Base-by-base conservation (phyloP, 2,329 filamentous ascomycete species). In the Fusarium brachygibbosum region DNA sequence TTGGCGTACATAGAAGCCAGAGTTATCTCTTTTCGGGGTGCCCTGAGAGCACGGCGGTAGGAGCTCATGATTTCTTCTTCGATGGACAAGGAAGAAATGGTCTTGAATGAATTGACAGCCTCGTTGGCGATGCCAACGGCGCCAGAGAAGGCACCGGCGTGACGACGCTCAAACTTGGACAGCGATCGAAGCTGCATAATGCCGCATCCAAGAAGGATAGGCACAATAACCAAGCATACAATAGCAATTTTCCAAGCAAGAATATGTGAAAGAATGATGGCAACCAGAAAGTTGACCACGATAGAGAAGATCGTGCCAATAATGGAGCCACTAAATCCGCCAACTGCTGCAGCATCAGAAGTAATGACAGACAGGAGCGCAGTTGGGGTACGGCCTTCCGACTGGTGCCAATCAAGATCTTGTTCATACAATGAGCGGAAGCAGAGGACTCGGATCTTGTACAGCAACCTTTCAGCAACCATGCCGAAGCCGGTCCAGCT, bases 171-270 rank as follows among this genome's bases (percentile, higher is more conserved):
- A 48, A 90, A 88, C 37, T 85, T 83, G 4, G 87, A 84, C 2
- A 92, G 83, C 5, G 89, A 84, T 2, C 84, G 84, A 17, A 93
- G 82, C 67, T 91, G 87, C 86, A 93, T 88, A 66, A 91, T 85
- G 0, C 91, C 91, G 0, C 90, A 85, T 2, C 88, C 88, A 0
- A 94, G 82, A 8, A 93, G 85, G 12, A 93, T 79, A 0, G 91
- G 92, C 0, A 93, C 87, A 11, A 88, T 83, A 1, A 90, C 85
- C 8, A 94, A 82, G 56, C 90, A 90, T 5, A 94, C 91, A 16
- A 94, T 79, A 1, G 91, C 91, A 64, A 94, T 92, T 74, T 88
- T 91, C 92, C 91, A 94, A 4, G 90, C 90, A 46, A 94, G 83
- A 44, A 93, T 87, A 66, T 92, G 90, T 0, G 90, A 88, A 12